These are phyloP conservation scores for California macrophylla DNA, from an alignment of 441 rosid genomes.

Conservation along the genomic window DNA sequence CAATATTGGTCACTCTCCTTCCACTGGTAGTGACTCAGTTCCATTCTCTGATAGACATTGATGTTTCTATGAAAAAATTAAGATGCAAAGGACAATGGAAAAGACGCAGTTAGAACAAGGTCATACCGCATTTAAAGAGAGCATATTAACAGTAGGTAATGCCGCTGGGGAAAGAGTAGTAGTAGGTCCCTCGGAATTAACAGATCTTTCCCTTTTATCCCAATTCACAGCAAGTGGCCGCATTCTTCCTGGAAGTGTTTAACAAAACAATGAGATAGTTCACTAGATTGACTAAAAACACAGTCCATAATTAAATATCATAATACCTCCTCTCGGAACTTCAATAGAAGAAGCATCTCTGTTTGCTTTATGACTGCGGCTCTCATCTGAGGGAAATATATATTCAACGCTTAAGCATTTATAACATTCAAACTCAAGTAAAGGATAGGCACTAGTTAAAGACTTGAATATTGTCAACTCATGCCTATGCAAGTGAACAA, in stretches of 20 bases:
- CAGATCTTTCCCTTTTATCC: slow-evolving; percentile 70
- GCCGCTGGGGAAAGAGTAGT: slow-evolving; percentile 39
- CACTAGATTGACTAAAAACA: slow-evolving; percentile 14
- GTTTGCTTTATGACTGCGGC: slow-evolving; percentile 34
- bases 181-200: slow-evolving; percentile 43
- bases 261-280: slow-evolving; percentile 12
- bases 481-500: neutral
- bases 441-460: neutral
- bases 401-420: slow-evolving; percentile 11
- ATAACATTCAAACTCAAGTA: neutral
- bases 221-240: slow-evolving; percentile 49
- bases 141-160: slow-evolving; percentile 33
- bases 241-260: slow-evolving; percentile 50
- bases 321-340: slow-evolving; percentile 63
- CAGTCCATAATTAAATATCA: slow-evolving; percentile 15
- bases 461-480: neutral
- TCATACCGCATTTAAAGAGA: slow-evolving; percentile 46
- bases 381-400: slow-evolving; percentile 51
- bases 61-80: neutral
- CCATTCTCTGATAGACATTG: neutral
- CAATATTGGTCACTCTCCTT: neutral
- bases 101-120: slow-evolving; percentile 13
- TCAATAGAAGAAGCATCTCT: slow-evolving; percentile 45
- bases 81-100: neutral
- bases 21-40: neutral